These are phyloP conservation scores for Nematodospora anomalae DNA, from an alignment of 1,139 yeast genomes.

Conservation along the genomic window DNA sequence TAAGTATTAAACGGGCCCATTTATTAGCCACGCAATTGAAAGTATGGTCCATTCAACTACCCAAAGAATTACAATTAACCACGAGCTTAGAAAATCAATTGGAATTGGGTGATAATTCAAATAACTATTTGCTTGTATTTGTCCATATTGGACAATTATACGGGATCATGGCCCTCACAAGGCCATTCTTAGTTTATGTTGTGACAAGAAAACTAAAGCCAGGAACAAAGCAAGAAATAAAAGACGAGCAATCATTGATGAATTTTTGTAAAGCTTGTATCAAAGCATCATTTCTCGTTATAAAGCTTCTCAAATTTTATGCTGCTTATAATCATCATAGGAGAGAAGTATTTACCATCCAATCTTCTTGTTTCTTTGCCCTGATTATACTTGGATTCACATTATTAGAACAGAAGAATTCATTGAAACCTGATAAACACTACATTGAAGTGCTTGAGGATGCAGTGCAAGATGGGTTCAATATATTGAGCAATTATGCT, in stretches of 20 bases:
- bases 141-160: conserved; percentile 41
- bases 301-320: conserved; percentile 16
- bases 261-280: conserved; percentile 19
- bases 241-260: conserved; percentile 14
- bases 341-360: conserved; percentile 16
- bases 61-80: conserved; percentile 22
- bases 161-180: conserved; percentile 41
- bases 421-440: conserved; percentile 14
- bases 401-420: conserved; percentile 14
- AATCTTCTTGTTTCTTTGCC: conserved; percentile 14
- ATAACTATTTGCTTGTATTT: conserved; percentile 26
- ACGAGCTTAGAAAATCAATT: conserved; percentile 12
- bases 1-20: conserved; percentile 34
- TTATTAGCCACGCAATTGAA: conserved; percentile 39
- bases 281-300: conserved; percentile 18
- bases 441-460: conserved; percentile 16
- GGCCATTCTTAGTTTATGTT: conserved; percentile 44
- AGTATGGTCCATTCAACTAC: conserved; percentile 35
- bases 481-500: conserved; percentile 11
- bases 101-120: conserved; percentile 15
- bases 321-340: conserved; percentile 9
- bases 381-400: conserved; percentile 16
- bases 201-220: conserved; percentile 14
- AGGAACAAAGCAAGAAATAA: conserved; percentile 13
- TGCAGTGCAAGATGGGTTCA: conserved; percentile 14